phyloP scores from a whole-genome alignment of 2,329 filamentous ascomycete species.

The Pleomassaria siparia region DNA sequence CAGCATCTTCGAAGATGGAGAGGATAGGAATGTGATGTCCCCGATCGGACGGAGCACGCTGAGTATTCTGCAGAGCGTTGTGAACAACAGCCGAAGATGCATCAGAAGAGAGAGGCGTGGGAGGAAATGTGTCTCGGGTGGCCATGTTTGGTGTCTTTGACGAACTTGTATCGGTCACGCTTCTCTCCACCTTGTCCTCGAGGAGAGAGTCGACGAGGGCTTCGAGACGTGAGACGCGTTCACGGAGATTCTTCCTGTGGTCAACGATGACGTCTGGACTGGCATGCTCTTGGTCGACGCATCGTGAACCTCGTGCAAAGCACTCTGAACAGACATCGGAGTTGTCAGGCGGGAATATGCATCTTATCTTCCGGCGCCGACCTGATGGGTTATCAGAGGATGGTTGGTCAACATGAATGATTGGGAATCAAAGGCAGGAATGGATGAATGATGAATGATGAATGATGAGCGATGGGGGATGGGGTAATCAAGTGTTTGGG shows the following conservation, averaged over 20 bases:
- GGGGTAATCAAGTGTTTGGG: too few species aligned
- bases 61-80: slow-evolving; percentile 22
- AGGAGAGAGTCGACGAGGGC: slow-evolving; percentile 44
- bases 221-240: slow-evolving; percentile 46
- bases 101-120: slow-evolving; percentile 37
- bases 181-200: slow-evolving; percentile 34
- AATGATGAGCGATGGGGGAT: too few species aligned
- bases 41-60: slow-evolving; percentile 24
- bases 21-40: slow-evolving; percentile 42
- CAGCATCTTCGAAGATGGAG: slow-evolving; percentile 43
- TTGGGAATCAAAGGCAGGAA: not conserved
- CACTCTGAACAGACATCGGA: slow-evolving; percentile 49
- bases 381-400: slow-evolving; percentile 39
- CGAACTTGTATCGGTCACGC: slow-evolving; percentile 29
- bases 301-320: slow-evolving; percentile 47
- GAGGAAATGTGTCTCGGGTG: slow-evolving; percentile 29
- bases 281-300: slow-evolving; percentile 50
- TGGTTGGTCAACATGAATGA: not conserved
- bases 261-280: slow-evolving; percentile 44
- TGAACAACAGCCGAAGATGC: slow-evolving; percentile 21
- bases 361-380: slow-evolving; percentile 53
- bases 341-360: slow-evolving; percentile 46
- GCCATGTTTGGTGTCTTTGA: slow-evolving; percentile 25
- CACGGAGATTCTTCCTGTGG: slow-evolving; percentile 47
- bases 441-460: not conserved